Evolutionary conservation across 129 eudicot species (phyloP), one percentile per base, ranked within the genome.

Genomic region (Lonicera japonica): DNA sequence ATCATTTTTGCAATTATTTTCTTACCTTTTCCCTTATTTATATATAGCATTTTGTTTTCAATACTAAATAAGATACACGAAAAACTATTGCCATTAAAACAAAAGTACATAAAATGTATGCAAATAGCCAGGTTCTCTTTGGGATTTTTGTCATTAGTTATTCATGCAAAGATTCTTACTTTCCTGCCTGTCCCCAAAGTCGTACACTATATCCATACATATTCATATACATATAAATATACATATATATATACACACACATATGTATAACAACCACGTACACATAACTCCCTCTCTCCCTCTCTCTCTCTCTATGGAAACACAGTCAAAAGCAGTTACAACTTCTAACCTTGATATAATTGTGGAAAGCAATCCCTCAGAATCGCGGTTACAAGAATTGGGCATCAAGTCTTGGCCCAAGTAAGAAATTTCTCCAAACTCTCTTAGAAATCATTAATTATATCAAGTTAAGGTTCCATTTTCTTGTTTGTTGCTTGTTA

Each of bases 331-430:
- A 29, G 36, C 36, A 29, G 36, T 29, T 17, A 15, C 9, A 5
- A 3, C 55, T 50, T 50, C 55, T 50, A 50, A 17, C n/a, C 19
- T 17, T 1, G 2, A n/a, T 17, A 50, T 50, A 16, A 16, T 4
- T 50, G 55, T 50, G 8, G 55, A 50, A 50, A 50, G 21, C 55
- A 50, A 50, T 14, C 55, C 55, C 55, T 50, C 55, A 15, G 55
- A 50, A 14, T 50, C 55, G 5, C 19, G 55, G 19, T 16, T 50
- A 50, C 21, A 14, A 7, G 55, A 50, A 17, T 50, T 50, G 55
- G 55, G 55, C n/a, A 50, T 50, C 55, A 50, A 50, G 21, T 50
- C 55, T 3, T 50, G 55, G 55, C 55, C 55, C 9, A 50, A 50
- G 55, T 50, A 50, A 50, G 55, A 50, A 29, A 29, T 29, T 29